Percentiles rank a stretch among this genome's conserved stretches.
phyloP scores from a whole-genome alignment of 495 filamentous ascomycete species.

The Hyaloscypha variabilis region DNA sequence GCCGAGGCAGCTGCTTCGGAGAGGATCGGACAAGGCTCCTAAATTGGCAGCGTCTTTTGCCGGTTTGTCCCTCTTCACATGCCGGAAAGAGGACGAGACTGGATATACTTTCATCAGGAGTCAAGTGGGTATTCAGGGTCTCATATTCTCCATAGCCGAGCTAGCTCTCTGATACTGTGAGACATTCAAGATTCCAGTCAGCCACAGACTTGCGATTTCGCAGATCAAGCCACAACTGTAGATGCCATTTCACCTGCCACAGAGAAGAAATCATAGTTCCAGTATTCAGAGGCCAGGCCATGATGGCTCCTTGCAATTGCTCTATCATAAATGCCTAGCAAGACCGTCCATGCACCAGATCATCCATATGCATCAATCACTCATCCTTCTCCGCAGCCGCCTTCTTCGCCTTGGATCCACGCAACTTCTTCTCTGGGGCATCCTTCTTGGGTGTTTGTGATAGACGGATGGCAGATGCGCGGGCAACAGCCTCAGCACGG shows the following conservation, averaged over 20 bases:
- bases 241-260: background rate
- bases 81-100: background rate
- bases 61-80: constrained; percentile 25
- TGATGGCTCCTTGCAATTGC: constrained; percentile 23
- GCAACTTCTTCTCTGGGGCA: constrained; percentile 66
- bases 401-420: constrained; percentile 82
- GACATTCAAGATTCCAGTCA: background rate
- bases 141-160: constrained; percentile 13
- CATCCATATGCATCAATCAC: constrained; percentile 23
- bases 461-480: constrained; percentile 82
- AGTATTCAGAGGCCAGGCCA: constrained; percentile 9
- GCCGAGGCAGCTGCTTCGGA: constrained; percentile 29
- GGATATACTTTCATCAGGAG: constrained; percentile 15
- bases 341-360: constrained; percentile 7
- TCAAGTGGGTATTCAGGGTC: constrained; percentile 12
- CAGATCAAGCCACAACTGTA: too few relatives aligned
- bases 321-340: constrained; percentile 28
- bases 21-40: constrained; percentile 21
- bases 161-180: constrained; percentile 13
- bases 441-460: constrained; percentile 82
- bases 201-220: background rate
- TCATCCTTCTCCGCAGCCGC: constrained; percentile 46
- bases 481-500: constrained; percentile 82
- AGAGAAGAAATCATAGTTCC: background rate
- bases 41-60: constrained; percentile 2